These are phyloP conservation scores for Suillus brevipes DNA, from an alignment of 768 basidiomycete species.

Conservation along the genomic window DNA sequence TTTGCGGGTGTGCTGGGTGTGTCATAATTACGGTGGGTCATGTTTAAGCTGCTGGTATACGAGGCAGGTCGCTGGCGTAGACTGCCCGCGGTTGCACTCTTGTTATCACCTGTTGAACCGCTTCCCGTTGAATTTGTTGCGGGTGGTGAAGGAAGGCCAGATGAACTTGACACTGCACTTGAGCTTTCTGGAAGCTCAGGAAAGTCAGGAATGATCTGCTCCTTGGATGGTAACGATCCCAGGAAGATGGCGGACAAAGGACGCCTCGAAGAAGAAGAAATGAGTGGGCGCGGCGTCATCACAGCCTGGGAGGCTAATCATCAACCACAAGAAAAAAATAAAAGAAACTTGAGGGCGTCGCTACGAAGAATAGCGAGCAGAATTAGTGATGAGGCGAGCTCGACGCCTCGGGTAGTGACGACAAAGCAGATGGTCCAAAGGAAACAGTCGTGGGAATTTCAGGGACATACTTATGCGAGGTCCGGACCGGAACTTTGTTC, in stretches of 20 bases:
- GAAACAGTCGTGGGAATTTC: conserved; percentile 30
- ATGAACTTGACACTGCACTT: conserved; percentile 47
- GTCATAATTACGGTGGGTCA: conserved; percentile 42
- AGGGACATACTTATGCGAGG: conserved; percentile 14
- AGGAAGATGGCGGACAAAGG: conserved; percentile 65
- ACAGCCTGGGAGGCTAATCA: conserved; percentile 27
- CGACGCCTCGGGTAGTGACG: conserved; percentile 14
- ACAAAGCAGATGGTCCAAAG: conserved; percentile 15
- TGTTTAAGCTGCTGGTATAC: conserved; percentile 32
- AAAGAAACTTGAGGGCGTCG: conserved; percentile 11
- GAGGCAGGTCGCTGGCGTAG: conserved; percentile 36
- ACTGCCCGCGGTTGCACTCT: conserved; percentile 42
- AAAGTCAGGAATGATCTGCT: conserved; percentile 55
- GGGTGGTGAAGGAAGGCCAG: conserved; percentile 80
- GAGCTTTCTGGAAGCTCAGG: conserved; percentile 70
- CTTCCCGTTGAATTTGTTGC: conserved; percentile 85
- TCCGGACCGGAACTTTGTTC: background rate
- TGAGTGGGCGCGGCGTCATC: conserved; percentile 53
- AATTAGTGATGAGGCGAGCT: conserved; percentile 22
- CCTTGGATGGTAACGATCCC: conserved; percentile 43
- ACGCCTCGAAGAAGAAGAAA: conserved; percentile 45
- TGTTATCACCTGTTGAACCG: conserved; percentile 68
- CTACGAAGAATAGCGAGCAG: conserved; percentile 29
- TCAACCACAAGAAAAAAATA: conserved; percentile 23
- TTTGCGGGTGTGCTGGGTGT: conserved; percentile 30